phyloP scores from a whole-genome alignment of 305 asterid genomes.

The Rubia tinctorum region DNA sequence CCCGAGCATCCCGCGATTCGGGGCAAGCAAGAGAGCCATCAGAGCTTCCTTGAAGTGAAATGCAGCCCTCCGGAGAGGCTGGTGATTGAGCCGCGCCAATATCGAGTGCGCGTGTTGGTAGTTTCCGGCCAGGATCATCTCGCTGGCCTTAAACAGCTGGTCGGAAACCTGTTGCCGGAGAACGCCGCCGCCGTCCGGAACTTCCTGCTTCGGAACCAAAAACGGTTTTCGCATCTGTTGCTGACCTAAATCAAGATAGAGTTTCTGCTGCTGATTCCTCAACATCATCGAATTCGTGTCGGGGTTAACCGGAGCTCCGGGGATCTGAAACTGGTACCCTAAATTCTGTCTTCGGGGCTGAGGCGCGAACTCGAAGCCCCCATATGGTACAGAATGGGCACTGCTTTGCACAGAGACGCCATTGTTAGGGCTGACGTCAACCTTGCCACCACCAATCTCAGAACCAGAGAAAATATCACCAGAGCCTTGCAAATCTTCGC shows the following conservation, averaged over 20 bases:
- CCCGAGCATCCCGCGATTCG: slow-evolving; percentile 25
- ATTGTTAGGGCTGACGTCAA: slow-evolving; percentile 18
- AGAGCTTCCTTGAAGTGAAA: slow-evolving; percentile 49
- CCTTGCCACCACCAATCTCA: slow-evolving; percentile 25
- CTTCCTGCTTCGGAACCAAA: slow-evolving; percentile 44
- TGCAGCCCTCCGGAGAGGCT: slow-evolving; percentile 52
- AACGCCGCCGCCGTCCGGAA: slow-evolving; percentile 23
- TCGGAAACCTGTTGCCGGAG: slow-evolving; percentile 37
- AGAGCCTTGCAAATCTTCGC: slow-evolving; percentile 15
- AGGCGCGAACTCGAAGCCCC: slow-evolving; percentile 24
- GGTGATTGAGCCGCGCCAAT: slow-evolving; percentile 99
- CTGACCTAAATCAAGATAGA: slow-evolving; percentile 24
- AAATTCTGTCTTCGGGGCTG: slow-evolving; percentile 31
- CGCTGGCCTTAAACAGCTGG: slow-evolving; percentile 48
- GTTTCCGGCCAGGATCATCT: slow-evolving; percentile 41
- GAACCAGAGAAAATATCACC: slow-evolving; percentile 17
- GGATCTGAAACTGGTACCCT: slow-evolving; percentile 25
- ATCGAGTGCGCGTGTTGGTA: slow-evolving; percentile 74
- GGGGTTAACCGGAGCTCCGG: slow-evolving; percentile 19
- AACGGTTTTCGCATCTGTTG: slow-evolving; percentile 30
- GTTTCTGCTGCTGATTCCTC: slow-evolving; percentile 23
- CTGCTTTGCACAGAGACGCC: slow-evolving; percentile 5
- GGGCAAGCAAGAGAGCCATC: slow-evolving; percentile 29
- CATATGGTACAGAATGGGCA: background rate
- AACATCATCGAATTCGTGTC: slow-evolving; percentile 15